Evolutionary conservation across 352 stramenopile species (phyloP), one percentile per base, ranked within the genome.

Genomic region (Phytophthora multivora): DNA sequence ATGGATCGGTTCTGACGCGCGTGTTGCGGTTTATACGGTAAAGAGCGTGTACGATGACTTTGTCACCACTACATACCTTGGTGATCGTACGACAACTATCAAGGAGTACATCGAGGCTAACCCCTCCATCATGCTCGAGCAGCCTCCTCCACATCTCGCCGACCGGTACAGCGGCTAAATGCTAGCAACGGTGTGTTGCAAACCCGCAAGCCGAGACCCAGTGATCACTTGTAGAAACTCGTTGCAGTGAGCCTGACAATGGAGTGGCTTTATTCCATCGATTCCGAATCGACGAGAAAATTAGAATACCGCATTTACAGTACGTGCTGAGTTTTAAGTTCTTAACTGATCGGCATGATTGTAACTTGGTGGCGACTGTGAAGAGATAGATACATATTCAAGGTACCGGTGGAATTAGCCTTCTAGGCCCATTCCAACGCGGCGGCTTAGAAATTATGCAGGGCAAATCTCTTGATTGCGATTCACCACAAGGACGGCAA

Each of bases 61-160:
- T 68, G 68, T 98, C 2, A 63, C 88, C 61, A 92, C 96, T n/a
- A 98, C 91, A 16, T 97, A 88, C 65, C 77, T 98, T 13, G 88
- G 88, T 38, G 91, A 98, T 75, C 80, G 93, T 55, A 83, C 61
- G 40, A 98, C 91, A 10, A 94, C 86, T 2, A 80, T 98, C 59
- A 59, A 86, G 61, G 60, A 89, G 59, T 97, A 98, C 65, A 75
- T 98, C 38, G 70, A 77, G 9, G 40, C 78, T 33, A 81, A 95
- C 68, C 82, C 87, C 42, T 71, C 82, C 46, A 81, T 97, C 57
- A 93, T 97, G 84, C 68, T 88, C n/a, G 80, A 86, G 42, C 59
- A 73, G 38, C 90, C 91, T 16, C 93, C 91, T 30, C 63, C 77
- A 11, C 73, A 86, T 48, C 75, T 98, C 8, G 63, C 73, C 9